Evolutionary conservation across 1,139 yeast species (phyloP).

Genomic region (Saccharomyces pastorianus): DNA sequence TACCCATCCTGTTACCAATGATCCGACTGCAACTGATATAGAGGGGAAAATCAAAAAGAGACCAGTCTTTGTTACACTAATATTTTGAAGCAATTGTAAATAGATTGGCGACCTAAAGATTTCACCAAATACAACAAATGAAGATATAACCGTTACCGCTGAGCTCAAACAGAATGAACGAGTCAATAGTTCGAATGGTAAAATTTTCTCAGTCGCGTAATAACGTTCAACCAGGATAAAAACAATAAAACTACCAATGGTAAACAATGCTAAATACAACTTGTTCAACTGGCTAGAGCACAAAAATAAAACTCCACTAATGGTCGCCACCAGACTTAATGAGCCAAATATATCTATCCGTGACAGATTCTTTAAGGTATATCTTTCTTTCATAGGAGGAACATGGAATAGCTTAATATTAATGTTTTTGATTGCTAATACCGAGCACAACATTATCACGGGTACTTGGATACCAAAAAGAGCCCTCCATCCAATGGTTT

Average conservation of each 20-base stretch:
- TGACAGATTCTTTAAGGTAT: conserved; percentile 39
- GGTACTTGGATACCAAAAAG: conserved; percentile 60
- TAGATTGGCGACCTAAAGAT: conserved; percentile 49
- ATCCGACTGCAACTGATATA: conserved; percentile 45
- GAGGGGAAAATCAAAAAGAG: conserved; percentile 42
- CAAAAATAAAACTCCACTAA: conserved; percentile 42
- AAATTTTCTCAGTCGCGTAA: conserved; percentile 27
- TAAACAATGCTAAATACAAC: conserved; percentile 10
- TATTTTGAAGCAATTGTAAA: conserved; percentile 43
- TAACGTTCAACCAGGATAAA: conserved; percentile 26
- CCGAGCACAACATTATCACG: conserved; percentile 40
- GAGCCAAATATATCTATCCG: conserved; percentile 76
- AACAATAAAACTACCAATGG: conserved; percentile 13
- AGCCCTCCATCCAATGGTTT: conserved; percentile 68
- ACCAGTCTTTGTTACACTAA: conserved; percentile 47
- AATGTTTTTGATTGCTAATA: conserved; percentile 27
- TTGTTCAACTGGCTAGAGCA: conserved; percentile 29
- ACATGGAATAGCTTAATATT: conserved; percentile 29
- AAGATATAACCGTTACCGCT: conserved; percentile 23
- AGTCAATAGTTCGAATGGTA: conserved; percentile 26
- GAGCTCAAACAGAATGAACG: conserved; percentile 29
- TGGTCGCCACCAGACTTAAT: conserved; percentile 47
- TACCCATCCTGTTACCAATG: conserved; percentile 48
- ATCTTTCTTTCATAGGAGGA: conserved; percentile 32
- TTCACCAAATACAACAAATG: conserved; percentile 30